Evolutionary conservation across 441 rosid species (phyloP), one percentile per base, ranked within the genome.

Genomic region (Populus trichocarpa): DNA sequence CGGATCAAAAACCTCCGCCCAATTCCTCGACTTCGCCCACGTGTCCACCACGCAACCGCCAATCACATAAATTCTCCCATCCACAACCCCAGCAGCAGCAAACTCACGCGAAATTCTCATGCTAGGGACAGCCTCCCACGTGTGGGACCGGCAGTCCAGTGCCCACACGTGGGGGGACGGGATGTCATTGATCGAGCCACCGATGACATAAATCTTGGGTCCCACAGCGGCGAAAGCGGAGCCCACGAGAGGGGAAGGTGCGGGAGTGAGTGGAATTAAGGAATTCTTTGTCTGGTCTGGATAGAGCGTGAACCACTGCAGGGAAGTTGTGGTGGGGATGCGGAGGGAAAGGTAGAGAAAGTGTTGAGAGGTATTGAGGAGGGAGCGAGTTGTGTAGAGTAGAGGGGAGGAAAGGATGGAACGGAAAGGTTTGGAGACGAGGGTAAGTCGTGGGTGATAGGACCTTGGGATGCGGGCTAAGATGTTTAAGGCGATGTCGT

Each of bases 1-100:
- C n/a, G 90, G 84, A 63, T 93, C 94, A 25, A 85, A 90, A 71
- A 85, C 91, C 87, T 95, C 97, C 4, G 97, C 97, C 98, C 98
- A 95, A 63, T 91, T 83, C 75, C 77, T 87, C 30, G 90, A 85
- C 7, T 92, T 86, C 10, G 94, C 81, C 92, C 90, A 90, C 0
- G 88, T 86, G 79, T 95, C 97, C 32, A 88, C 91, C n/a, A 88
- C 79, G 71, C 97, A 95, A 2, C 98, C 97, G 3, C 97, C 97
- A 68, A 95, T 85, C 65, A 95, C 94, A 26, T 90, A 93, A 14
- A 95, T 80, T 81, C 86, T 88, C 9, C 83, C 91, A 3, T 79
- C 88, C 20, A 90, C 84, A 2, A 82, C 90, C 0, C 93, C 97
- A 0, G 97, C 89, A 0, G 97, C 97, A 7, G 97, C 88, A 74